A percentile compares a stretch with the other conserved stretches of the same genome.
These are phyloP conservation scores for Castanea crenata DNA, from an alignment of 306 rosid genomes.

Conservation along the genomic window DNA sequence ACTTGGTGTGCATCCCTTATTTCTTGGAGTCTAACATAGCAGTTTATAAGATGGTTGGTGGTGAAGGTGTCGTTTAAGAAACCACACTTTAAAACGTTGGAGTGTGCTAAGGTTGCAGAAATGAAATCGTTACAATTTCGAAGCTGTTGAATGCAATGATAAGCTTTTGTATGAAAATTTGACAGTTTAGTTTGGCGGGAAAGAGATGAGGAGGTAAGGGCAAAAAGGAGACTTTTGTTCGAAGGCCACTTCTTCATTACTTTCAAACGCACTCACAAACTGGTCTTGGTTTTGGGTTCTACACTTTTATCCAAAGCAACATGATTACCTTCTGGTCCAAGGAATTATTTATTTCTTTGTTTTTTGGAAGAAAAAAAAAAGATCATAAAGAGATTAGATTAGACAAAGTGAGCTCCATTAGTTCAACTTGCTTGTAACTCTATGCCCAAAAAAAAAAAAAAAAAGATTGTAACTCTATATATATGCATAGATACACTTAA, in stretches of 20 bases:
- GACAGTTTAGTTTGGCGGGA: conserved; percentile 38
- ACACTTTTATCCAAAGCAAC: neutral
- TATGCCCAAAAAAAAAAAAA: too few species aligned
- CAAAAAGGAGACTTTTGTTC: conserved; percentile 21
- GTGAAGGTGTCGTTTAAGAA: conserved; percentile 45
- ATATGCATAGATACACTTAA: too few species aligned
- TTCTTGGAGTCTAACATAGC: conserved; percentile 43
- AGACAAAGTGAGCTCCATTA: too few species aligned
- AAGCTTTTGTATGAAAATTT: conserved; percentile 28
- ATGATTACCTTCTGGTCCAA: neutral
- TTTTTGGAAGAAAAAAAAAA: too few species aligned
- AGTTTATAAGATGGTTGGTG: conserved; percentile 56
- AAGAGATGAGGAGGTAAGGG: conserved; percentile 22
- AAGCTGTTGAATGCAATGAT: conserved; percentile 41
- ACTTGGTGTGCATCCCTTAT: conserved; percentile 47
- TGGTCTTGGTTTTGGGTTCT: neutral
- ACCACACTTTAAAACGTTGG: conserved; percentile 48
- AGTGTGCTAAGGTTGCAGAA: conserved; percentile 44
- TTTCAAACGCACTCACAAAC: neutral
- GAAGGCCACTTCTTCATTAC: conserved; percentile 21
- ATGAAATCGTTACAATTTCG: conserved; percentile 38
- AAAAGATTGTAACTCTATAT: too few species aligned
- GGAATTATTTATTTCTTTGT: too few species aligned
- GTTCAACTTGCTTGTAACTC: too few species aligned
- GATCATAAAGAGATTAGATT: too few species aligned